Conservation (phyloP, 2,329 filamentous ascomycete genomes). For the Anthostomella pinea region DNA sequence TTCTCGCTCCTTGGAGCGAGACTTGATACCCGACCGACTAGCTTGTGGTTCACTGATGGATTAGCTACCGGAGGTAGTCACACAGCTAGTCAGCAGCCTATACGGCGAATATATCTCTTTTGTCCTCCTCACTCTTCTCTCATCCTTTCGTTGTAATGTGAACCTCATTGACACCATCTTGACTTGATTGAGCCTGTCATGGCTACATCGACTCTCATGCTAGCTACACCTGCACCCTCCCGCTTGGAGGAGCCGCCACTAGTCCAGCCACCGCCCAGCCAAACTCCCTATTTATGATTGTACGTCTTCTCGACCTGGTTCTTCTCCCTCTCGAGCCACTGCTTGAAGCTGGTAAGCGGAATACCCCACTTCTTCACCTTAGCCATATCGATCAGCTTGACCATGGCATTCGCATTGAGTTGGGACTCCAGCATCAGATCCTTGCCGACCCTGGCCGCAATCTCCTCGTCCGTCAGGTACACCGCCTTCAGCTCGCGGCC, state of each 20-base stretch:
- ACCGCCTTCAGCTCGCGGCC: slow-evolving; percentile 36
- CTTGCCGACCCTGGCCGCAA: slow-evolving; percentile 30
- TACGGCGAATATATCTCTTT: slow-evolving; percentile 8
- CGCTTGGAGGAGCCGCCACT: too few species aligned
- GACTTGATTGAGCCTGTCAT: too few species aligned
- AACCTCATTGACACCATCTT: too few species aligned
- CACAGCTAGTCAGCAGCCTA: slow-evolving; percentile 12
- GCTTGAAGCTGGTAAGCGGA: slow-evolving; percentile 40
- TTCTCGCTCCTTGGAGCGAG: slow-evolving; percentile 1
- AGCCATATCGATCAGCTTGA: slow-evolving; percentile 35
- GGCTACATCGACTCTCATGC: too few species aligned
- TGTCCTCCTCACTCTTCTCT: not conserved
- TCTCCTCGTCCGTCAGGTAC: slow-evolving; percentile 41
- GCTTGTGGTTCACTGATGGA: slow-evolving; percentile 4
- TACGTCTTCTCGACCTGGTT: slow-evolving; percentile 30
- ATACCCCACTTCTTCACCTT: slow-evolving; percentile 36
- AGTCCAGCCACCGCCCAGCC: too few species aligned
- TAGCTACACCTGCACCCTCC: too few species aligned
- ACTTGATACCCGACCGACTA: slow-evolving; percentile 2
- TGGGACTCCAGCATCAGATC: slow-evolving; percentile 41
- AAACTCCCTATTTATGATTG: not conserved
- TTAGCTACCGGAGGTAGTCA: slow-evolving; percentile 10
- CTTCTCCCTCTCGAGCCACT: slow-evolving; percentile 42
- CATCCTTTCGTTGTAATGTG: too few species aligned
- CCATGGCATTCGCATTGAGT: slow-evolving; percentile 33